Conservation (phyloP, 1,284 basidiomycete species). For the Leccinum pachyderme region DNA sequence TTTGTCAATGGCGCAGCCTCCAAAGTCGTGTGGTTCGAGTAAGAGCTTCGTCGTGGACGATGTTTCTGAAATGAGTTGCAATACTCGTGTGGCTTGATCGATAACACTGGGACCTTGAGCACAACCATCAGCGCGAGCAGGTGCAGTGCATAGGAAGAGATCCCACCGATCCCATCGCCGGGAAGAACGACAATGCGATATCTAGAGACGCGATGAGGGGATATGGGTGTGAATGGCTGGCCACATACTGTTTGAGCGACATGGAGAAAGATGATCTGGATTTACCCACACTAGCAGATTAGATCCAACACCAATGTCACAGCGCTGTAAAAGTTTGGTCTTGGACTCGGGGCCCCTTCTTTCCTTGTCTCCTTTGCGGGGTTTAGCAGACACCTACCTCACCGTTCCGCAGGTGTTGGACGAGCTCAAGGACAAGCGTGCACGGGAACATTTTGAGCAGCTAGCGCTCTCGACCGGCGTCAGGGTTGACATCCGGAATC, state of each 20-base stretch:
- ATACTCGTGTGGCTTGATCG: constrained; percentile 83
- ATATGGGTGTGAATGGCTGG: constrained; percentile 7
- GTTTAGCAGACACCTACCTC: constrained; percentile 78
- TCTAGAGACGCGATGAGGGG: constrained; percentile 38
- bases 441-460: constrained; percentile 81
- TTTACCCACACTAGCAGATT: constrained; percentile 19
- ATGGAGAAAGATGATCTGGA: constrained; percentile 23
- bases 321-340: constrained; percentile 75
- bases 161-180: constrained; percentile 94
- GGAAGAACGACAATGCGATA: constrained; percentile 88
- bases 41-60: constrained; percentile 68
- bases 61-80: constrained; percentile 70
- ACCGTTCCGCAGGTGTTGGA: constrained; percentile 88
- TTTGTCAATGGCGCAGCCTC: constrained; percentile 91
- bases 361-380: constrained; percentile 80
- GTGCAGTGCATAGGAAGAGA: not conserved
- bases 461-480: constrained; percentile 75
- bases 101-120: constrained; percentile 87
- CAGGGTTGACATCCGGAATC: constrained; percentile 70
- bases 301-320: constrained; percentile 29
- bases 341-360: constrained; percentile 92
- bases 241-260: constrained; percentile 41
- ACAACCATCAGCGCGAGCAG: constrained; percentile 7
- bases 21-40: constrained; percentile 82
- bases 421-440: constrained; percentile 85